These are phyloP conservation scores for Neurospora crassa DNA, from an alignment of 2,329 filamentous ascomycete species.

Conservation along the genomic window DNA sequence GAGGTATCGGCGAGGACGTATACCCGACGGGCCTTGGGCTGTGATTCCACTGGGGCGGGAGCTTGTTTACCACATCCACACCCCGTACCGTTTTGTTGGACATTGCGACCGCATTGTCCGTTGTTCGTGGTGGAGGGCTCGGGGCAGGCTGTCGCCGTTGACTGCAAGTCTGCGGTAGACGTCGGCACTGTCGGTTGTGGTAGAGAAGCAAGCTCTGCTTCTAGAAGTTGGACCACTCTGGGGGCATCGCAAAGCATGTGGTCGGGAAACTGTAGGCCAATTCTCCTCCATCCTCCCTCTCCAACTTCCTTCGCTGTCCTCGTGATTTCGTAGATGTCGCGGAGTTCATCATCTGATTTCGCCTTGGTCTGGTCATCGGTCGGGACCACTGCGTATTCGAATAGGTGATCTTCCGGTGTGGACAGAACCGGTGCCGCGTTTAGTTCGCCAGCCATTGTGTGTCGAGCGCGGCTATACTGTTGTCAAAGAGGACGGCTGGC, in stretches of 20 bases:
- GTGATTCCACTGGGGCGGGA: not conserved
- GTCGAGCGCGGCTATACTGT: not conserved
- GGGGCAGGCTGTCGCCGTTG: not conserved
- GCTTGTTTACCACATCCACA: constrained; percentile 2
- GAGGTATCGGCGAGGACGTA: constrained; percentile 93
- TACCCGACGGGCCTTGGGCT: constrained; percentile 27
- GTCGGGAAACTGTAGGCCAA: constrained; percentile 95
- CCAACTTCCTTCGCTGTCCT: constrained; percentile 69
- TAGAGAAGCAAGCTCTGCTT: constrained; percentile 22
- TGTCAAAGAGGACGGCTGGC: not conserved
- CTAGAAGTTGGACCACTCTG: constrained; percentile 60
- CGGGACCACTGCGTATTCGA: constrained; percentile 34
- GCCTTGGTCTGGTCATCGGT: constrained; percentile 22
- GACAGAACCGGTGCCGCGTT: constrained; percentile 50
- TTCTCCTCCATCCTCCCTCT: constrained; percentile 59
- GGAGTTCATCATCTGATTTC: constrained; percentile 57
- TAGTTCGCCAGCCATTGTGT: constrained; percentile 36
- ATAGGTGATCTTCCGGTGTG: constrained; percentile 50
- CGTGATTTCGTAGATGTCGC: constrained; percentile 72
- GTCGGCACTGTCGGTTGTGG: not conserved
- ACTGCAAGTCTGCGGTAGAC: not conserved
- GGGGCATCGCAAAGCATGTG: constrained; percentile 82
- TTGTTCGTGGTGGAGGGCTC: not conserved
- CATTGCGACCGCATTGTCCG: not conserved
- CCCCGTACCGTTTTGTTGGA: not conserved